Base-by-base conservation (phyloP, 352 stramenopile genomes). In the Phytophthora pluvialis region DNA sequence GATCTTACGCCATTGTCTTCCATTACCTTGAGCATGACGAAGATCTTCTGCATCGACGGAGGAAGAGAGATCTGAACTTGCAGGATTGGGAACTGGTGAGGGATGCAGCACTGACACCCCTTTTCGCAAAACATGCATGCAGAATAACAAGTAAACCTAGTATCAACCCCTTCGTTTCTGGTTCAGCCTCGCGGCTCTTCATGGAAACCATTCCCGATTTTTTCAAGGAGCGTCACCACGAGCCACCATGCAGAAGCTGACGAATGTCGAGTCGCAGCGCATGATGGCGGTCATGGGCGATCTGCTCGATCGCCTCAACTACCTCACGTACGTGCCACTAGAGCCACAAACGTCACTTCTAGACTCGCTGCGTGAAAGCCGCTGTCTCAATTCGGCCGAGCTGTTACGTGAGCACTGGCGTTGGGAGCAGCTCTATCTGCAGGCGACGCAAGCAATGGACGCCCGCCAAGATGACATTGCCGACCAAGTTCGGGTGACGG, bases 231-330 rank as follows among this genome's bases (percentile, higher is more conserved):
- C 25, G 21, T 25, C 43, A 50, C 26, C 25, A 18, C 26, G 33
- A 38, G 18, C 21, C 11, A 26, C 53, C 57, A 96, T 96, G 88
- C 83, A 96, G 38, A 96, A 96, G 75, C 71, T 96, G 38, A 94
- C 84, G 55, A 93, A 94, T 72, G 88, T 96, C 39, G 88, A 96
- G 70, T 94, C 88, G 15, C 86, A 96, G 75, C 81, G 86, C 40
- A 88, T 96, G 77, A 93, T 96, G 84, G 76, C 83, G 53, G 83
- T 96, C 64, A 89, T 96, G 77, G 86, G 86, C 28, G 88, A 94
- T 67, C 68, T 94, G 64, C 76, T 94, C 1, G 86, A 96, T 53
- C 79, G 87, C 11, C 77, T 96, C 53, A 92, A 92, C 67, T 93
- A 92, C 72, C 78, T 96, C 50, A 91, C 84, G 36, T 91, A 93